A percentile compares a stretch with the other conserved stretches of the same genome.
Evolutionary conservation across 225 moss, liverwort and hornwort species (phyloP).

Genomic region (Lunularia cruciata): DNA sequence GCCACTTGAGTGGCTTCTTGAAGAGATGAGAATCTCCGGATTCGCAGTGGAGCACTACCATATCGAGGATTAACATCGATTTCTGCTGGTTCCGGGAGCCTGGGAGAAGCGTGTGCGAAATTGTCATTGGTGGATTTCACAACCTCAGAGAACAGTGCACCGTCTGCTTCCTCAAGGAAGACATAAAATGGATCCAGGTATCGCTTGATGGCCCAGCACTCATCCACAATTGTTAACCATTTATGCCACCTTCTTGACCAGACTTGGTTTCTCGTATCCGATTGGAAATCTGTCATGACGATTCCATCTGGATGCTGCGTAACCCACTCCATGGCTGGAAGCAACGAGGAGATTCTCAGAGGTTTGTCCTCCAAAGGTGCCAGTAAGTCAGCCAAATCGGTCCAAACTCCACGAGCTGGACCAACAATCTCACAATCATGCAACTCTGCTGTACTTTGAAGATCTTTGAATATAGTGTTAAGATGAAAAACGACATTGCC

Average conservation of each 20-base stretch:
- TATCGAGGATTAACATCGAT: slow-evolving; percentile 22
- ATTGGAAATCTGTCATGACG: slow-evolving; percentile 9
- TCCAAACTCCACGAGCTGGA: slow-evolving; percentile 14
- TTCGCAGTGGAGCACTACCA: slow-evolving; percentile 18
- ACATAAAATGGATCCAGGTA: slow-evolving; percentile 28
- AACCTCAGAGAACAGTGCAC: slow-evolving; percentile 9
- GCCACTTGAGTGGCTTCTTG: slow-evolving; percentile 27
- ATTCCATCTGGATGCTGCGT: slow-evolving; percentile 26
- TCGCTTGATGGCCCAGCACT: slow-evolving; percentile 24
- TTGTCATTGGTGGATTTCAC: slow-evolving; percentile 17
- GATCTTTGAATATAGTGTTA: background rate
- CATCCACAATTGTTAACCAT: slow-evolving; percentile 20
- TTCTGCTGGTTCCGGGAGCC: slow-evolving; percentile 18
- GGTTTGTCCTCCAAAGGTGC: slow-evolving; percentile 22
- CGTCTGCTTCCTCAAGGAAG: slow-evolving; percentile 28
- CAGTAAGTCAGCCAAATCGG: slow-evolving; percentile 18
- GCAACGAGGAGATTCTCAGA: slow-evolving; percentile 2
- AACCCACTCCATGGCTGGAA: slow-evolving; percentile 28
- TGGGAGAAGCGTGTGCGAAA: slow-evolving; percentile 17
- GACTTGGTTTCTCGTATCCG: background rate
- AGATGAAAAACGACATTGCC: background rate
- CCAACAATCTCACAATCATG: background rate
- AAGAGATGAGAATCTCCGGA: slow-evolving; percentile 20
- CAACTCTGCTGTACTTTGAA: background rate
- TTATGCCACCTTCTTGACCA: slow-evolving; percentile 21